Conservation (phyloP, 768 basidiomycete species). For the Pisolithus tinctorius region DNA sequence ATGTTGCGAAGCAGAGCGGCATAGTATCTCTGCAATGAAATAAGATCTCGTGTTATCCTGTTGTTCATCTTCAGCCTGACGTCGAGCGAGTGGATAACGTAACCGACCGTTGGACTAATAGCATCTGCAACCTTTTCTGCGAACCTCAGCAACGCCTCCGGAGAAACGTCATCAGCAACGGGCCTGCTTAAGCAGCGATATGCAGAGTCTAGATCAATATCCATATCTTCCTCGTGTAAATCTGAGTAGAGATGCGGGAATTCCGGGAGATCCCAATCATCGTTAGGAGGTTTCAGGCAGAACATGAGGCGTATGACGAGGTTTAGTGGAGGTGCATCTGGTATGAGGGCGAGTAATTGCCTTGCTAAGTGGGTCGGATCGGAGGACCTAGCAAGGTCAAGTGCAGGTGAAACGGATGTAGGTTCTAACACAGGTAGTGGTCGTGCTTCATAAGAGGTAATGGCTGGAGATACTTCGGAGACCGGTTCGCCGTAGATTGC, state of each 20-base stretch:
- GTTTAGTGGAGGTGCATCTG: slow-evolving; percentile 54
- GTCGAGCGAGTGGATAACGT: not conserved
- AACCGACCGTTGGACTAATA: slow-evolving; percentile 48
- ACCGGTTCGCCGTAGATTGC: slow-evolving; percentile 47
- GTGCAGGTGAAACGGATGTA: slow-evolving; percentile 37
- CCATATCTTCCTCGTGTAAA: slow-evolving; percentile 42
- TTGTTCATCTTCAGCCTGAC: slow-evolving; percentile 3
- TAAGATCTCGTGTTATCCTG: slow-evolving; percentile 54
- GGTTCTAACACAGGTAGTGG: slow-evolving; percentile 29
- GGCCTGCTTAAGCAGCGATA: slow-evolving; percentile 50
- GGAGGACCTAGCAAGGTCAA: slow-evolving; percentile 54
- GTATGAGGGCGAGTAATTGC: slow-evolving; percentile 54
- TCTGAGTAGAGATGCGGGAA: slow-evolving; percentile 69
- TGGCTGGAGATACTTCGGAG: slow-evolving; percentile 34
- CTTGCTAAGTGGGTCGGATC: slow-evolving; percentile 61
- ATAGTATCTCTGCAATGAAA: slow-evolving; percentile 55
- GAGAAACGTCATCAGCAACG: slow-evolving; percentile 47
- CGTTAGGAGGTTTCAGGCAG: slow-evolving; percentile 67
- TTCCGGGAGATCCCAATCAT: slow-evolving; percentile 73
- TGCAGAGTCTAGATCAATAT: slow-evolving; percentile 53
- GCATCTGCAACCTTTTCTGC: slow-evolving; percentile 48
- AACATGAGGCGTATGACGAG: slow-evolving; percentile 70
- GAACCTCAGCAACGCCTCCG: slow-evolving; percentile 47
- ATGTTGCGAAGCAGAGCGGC: slow-evolving; percentile 59
- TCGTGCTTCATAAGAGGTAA: slow-evolving; percentile 36